phyloP scores from a whole-genome alignment of 176 grass and related monocot species.

The Triticum timopheevii region DNA sequence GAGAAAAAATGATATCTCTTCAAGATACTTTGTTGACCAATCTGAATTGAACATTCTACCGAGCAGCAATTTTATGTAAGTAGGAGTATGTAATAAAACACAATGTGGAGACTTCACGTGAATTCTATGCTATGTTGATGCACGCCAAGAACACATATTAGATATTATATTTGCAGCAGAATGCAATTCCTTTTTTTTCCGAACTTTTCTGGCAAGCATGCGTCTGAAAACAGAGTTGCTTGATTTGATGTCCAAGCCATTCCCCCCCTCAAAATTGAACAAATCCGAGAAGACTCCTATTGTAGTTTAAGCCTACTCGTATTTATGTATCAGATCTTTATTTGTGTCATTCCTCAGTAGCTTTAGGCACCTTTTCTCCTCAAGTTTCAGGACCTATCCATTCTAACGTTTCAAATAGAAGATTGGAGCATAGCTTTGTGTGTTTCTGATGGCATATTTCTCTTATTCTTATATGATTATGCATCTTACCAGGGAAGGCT shows the following conservation, averaged over 20 bases:
- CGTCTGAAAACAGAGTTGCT: background rate
- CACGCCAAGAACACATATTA: slow-evolving; percentile 4
- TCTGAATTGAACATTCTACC: background rate
- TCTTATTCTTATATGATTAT: slow-evolving; percentile 35
- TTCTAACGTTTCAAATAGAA: slow-evolving; percentile 5
- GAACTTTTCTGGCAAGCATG: background rate
- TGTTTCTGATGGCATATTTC: background rate
- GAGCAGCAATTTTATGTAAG: background rate
- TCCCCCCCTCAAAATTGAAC: background rate
- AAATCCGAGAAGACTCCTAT: background rate
- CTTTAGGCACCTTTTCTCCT: background rate
- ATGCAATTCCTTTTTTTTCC: background rate
- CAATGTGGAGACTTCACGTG: background rate
- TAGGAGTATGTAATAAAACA: background rate
- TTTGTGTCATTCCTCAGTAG: slow-evolving; percentile 1
- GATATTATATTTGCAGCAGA: background rate
- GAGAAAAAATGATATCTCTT: background rate
- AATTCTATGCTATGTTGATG: background rate
- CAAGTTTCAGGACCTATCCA: background rate
- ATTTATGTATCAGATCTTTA: background rate
- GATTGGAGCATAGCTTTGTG: background rate
- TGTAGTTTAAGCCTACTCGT: background rate
- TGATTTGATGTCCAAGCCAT: slow-evolving; percentile 16
- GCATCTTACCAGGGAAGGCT: slow-evolving; percentile 75
- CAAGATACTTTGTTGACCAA: background rate